phyloP scores from a whole-genome alignment of 2,329 filamentous ascomycete species.

The Neofusicoccum sp. region DNA sequence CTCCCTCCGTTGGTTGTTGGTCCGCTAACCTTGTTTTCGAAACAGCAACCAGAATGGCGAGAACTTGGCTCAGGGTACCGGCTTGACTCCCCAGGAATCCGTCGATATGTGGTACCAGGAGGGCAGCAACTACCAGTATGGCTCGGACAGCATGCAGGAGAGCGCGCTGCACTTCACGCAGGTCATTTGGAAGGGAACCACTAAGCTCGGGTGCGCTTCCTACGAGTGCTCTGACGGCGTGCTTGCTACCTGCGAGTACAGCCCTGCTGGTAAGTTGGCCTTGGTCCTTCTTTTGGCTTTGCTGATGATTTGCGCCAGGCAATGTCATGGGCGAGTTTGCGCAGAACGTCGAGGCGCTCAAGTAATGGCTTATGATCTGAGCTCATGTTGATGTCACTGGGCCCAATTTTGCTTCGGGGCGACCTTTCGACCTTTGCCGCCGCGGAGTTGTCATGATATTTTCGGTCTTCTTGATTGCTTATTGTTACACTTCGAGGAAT shows the following conservation, averaged over 20 bases:
- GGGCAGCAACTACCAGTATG: slow-evolving; percentile 64
- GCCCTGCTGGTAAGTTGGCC: slow-evolving; percentile 63
- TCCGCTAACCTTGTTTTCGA: background rate
- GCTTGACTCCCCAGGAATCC: slow-evolving; percentile 70
- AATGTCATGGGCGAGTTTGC: slow-evolving; percentile 2
- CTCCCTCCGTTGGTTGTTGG: background rate
- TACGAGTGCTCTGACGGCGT: slow-evolving; percentile 30
- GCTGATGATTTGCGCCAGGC: background rate
- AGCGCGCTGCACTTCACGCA: slow-evolving; percentile 38
- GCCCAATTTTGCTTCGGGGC: too few relatives aligned
- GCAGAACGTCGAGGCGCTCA: background rate
- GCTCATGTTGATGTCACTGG: too few relatives aligned
- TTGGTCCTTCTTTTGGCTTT: too few relatives aligned
- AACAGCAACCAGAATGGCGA: slow-evolving; percentile 70
- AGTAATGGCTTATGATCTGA: background rate
- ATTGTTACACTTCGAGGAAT: too few relatives aligned
- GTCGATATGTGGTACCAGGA: slow-evolving; percentile 91
- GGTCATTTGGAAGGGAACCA: slow-evolving; percentile 41
- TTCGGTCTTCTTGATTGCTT: too few relatives aligned
- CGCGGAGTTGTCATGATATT: too few relatives aligned
- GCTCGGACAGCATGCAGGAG: slow-evolving; percentile 46
- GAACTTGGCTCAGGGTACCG: slow-evolving; percentile 79
- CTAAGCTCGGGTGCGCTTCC: slow-evolving; percentile 38
- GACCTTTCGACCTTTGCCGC: too few relatives aligned
- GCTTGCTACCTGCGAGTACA: slow-evolving; percentile 87